These are phyloP conservation scores for Scleroderma bovista DNA, from an alignment of 768 basidiomycete genomes.

Conservation along the genomic window DNA sequence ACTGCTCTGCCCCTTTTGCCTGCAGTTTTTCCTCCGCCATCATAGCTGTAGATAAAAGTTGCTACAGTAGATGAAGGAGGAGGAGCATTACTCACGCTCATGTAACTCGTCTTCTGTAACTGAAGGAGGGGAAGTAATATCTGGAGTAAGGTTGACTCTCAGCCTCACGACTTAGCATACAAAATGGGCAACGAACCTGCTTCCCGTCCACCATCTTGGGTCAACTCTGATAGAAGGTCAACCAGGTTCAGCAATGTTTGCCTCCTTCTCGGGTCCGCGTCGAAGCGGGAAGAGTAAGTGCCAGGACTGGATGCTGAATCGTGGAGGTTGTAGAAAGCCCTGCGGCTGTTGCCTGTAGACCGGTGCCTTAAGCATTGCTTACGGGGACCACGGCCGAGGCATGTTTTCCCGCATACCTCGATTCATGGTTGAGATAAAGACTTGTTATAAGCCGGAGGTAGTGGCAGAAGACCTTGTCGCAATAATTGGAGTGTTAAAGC, in stretches of 20 bases:
- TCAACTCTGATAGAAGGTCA: conserved; percentile 42
- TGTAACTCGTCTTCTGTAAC: conserved; percentile 43
- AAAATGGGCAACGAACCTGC: conserved; percentile 23
- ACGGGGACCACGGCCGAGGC: conserved; percentile 19
- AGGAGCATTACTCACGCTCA: conserved; percentile 21
- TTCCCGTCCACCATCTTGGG: conserved; percentile 33
- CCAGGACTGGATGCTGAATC: conserved; percentile 21
- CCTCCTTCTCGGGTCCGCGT: conserved; percentile 33
- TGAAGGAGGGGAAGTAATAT: conserved; percentile 27
- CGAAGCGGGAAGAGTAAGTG: conserved; percentile 24
- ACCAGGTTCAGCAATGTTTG: conserved; percentile 44
- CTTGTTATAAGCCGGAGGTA: conserved; percentile 15
- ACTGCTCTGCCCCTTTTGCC: conserved; percentile 44
- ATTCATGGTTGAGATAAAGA: conserved; percentile 24
- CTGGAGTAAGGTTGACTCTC: conserved; percentile 12
- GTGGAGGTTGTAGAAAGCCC: conserved; percentile 20
- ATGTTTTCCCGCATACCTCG: conserved; percentile 27
- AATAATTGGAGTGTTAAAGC: conserved; percentile 23
- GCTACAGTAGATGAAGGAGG: conserved; percentile 5
- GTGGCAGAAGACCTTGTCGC: conserved; percentile 10
- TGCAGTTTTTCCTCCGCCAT: conserved; percentile 47
- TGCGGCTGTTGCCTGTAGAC: conserved; percentile 16
- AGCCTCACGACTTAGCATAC: background rate
- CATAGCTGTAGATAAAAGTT: conserved; percentile 25
- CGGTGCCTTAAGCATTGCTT: conserved; percentile 22